A percentile compares a stretch with the other conserved stretches of the same genome.
These are phyloP conservation scores for Cyberlindnera bimundalis DNA, from an alignment of 805 yeast species.

Conservation along the genomic window DNA sequence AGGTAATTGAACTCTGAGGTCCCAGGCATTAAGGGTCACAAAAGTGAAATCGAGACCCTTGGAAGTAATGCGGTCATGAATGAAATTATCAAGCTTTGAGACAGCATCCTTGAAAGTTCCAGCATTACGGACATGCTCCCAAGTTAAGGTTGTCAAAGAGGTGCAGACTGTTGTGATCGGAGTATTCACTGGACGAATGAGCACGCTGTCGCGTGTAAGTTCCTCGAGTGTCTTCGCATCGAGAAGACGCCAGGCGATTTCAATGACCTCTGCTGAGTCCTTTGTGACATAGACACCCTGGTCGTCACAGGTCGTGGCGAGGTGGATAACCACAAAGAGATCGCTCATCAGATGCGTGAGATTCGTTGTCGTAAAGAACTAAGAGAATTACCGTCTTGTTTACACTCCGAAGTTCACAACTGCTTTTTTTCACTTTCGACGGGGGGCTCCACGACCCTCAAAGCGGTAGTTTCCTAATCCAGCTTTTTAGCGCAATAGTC, in stretches of 20 bases:
- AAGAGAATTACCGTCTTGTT: no score
- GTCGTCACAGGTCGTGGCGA: conserved; percentile 68
- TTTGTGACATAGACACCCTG: conserved; percentile 52
- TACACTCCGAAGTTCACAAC: not conserved
- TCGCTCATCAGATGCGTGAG: conserved; percentile 31
- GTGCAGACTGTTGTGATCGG: conserved; percentile 62
- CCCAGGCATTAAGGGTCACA: conserved; percentile 66
- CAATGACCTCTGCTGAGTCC: conserved; percentile 67
- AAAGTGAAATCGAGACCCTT: conserved; percentile 54
- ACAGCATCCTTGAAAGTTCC: conserved; percentile 64
- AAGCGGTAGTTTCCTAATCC: not conserved
- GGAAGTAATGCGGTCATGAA: conserved; percentile 41
- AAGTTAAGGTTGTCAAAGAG: conserved; percentile 47
- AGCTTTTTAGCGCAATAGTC: not conserved
- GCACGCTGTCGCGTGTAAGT: conserved; percentile 39
- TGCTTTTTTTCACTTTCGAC: no score
- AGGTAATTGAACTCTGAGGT: conserved; percentile 70
- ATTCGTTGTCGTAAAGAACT: no score
- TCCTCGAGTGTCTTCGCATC: conserved; percentile 49
- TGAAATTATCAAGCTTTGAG: conserved; percentile 44
- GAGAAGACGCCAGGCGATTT: conserved; percentile 63
- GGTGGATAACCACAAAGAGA: conserved; percentile 55
- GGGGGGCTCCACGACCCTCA: not conserved
- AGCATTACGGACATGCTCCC: conserved; percentile 59
- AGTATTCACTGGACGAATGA: conserved; percentile 60